Evolutionary conservation across 148 eudicot genomes (phyloP).

Genomic region (Linanthus parryae): DNA sequence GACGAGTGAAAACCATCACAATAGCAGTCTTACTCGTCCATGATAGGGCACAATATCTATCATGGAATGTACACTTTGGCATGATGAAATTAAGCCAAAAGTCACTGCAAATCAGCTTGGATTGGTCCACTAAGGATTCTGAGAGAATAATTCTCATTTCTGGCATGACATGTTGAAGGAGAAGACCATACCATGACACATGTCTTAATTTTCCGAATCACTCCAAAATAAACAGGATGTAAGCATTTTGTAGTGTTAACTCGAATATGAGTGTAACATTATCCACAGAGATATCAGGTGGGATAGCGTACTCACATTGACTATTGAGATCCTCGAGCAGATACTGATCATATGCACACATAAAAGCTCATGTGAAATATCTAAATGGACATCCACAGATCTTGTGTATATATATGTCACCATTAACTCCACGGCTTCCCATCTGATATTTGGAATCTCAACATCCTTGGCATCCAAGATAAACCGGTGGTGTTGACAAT

Average conservation of each 20-base stretch:
- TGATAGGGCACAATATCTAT: too few relatives aligned
- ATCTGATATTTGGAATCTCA: conserved; percentile 85
- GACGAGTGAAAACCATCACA: too few relatives aligned
- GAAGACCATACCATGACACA: conserved; percentile 50
- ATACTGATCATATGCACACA: conserved; percentile 94
- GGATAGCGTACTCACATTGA: conserved; percentile 78
- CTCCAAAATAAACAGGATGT: conserved; percentile 74
- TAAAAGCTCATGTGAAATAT: conserved; percentile 83
- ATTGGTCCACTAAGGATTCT: conserved; percentile 33
- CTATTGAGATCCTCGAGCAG: conserved; percentile 87
- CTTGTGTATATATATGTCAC: conserved; percentile 97
- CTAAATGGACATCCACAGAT: conserved; percentile 56
- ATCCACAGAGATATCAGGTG: conserved; percentile 64
- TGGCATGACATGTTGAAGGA: conserved; percentile 63
- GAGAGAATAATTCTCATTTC: conserved; percentile 61
- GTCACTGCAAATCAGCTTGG: conserved; percentile 24
- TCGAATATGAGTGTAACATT: conserved; percentile 72
- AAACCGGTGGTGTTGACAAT: conserved; percentile 76
- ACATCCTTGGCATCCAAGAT: conserved; percentile 63
- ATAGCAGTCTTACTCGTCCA: too few relatives aligned
- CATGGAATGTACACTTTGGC: too few relatives aligned
- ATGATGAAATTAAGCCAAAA: too few relatives aligned
- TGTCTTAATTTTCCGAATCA: conserved; percentile 49
- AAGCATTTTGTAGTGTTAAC: conserved; percentile 60
- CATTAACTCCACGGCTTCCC: conserved; percentile 94